Base-by-base conservation (phyloP, 2,329 filamentous ascomycete species). In the Proliferodiscus dingleyae region DNA sequence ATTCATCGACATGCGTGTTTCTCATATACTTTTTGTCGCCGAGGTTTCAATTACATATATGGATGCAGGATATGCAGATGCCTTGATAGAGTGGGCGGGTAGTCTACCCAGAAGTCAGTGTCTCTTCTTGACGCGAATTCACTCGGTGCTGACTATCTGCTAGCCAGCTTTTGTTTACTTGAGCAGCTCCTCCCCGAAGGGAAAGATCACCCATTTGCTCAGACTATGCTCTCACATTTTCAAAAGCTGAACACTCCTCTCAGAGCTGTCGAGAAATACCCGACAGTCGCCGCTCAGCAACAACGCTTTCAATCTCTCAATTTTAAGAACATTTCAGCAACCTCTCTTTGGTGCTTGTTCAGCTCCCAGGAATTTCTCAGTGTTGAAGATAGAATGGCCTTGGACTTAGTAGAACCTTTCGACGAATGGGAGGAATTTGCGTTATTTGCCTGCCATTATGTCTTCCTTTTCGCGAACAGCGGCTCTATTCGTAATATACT, bases 391-490 rank as follows among this genome's bases (percentile, higher is more conserved):
- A 77, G 87, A 52, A 68, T 63, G 28, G 68, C 68, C 9, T 67
- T 96, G 11, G 84, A 95, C 56, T 61, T 68, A 1, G 66, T 89
- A 13, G 91, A 96, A 60, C 81, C 85, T 1, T 96, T 97, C 61
- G 91, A 97, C 64, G 90, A 96, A 66, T 95, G 89, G 89, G 91
- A 97, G 65, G 91, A 96, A 59, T 89, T 96, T 61, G 82, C 85
- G 2, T 71, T 95, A 1, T 95, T 94, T 64, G 81, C 79, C 2
- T 81, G 82, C 26, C 90, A 96, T 65, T 95, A 95, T 65, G 86
- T 90, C 56, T 68, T 96, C 34, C 72, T 95, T 7, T 72, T 80
- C 41, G 87, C 88, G 11, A 40, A 56, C 21, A 56, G 46, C 37
- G 11, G 23, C 11, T 16, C n/a, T 11, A 19, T 19, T 3, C 10